phyloP scores from a whole-genome alignment of 352 stramenopile species.

The Phytophthora syringae region DNA sequence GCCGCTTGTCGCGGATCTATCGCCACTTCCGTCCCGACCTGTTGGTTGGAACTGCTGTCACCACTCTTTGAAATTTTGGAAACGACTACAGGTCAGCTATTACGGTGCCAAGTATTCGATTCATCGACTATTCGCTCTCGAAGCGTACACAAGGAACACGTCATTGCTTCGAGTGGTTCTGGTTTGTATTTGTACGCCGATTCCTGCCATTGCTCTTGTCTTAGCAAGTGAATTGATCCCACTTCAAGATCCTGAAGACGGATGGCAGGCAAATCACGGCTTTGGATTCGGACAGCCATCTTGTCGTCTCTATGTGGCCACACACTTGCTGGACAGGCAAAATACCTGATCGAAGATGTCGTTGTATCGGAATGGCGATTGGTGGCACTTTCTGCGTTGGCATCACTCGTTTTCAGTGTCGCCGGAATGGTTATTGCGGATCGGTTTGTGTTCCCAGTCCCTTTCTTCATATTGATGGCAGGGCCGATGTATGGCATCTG shows the following conservation, averaged over 20 bases:
- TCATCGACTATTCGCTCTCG: constrained; percentile 10
- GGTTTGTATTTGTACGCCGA: constrained; percentile 11
- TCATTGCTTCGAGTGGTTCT: constrained; percentile 10
- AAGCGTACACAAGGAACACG: not conserved
- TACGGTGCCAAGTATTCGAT: constrained; percentile 16
- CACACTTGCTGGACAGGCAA: constrained; percentile 1
- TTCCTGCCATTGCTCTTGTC: constrained; percentile 22
- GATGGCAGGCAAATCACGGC: constrained; percentile 20
- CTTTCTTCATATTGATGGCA: constrained; percentile 10
- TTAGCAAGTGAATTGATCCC: constrained; percentile 24
- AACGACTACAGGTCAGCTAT: constrained; percentile 11
- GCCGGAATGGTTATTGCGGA: not conserved
- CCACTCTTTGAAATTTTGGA: not conserved
- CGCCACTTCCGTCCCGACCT: not conserved
- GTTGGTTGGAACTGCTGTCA: no score
- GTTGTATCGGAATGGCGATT: not conserved
- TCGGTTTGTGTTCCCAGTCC: constrained; percentile 12
- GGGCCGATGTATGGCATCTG: constrained; percentile 5
- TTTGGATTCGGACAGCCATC: constrained; percentile 30
- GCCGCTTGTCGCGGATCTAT: not conserved
- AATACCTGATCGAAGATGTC: not conserved
- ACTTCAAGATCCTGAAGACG: constrained; percentile 17
- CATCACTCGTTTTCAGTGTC: not conserved
- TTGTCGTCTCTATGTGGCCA: no score
- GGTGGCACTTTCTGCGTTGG: not conserved